Percentiles rank a stretch among this genome's conserved stretches.
These are phyloP conservation scores for Cladosporium oxysporum DNA, from an alignment of 2,329 filamentous ascomycete species.

Conservation along the genomic window DNA sequence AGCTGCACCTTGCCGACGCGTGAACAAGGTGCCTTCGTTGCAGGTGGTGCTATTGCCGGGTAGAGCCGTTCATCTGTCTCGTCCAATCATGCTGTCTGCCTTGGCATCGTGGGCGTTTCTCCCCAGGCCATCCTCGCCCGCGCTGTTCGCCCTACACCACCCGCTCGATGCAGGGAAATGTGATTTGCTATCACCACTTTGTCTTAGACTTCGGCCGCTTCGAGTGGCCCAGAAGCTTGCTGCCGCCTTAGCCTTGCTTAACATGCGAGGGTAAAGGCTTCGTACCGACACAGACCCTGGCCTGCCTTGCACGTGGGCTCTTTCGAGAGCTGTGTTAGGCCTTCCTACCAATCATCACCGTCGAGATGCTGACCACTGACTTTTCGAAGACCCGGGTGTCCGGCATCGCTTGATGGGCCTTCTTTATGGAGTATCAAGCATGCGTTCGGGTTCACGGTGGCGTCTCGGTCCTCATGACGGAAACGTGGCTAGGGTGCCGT, in stretches of 20 bases:
- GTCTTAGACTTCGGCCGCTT: background rate
- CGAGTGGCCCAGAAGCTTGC: background rate
- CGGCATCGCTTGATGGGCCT: background rate
- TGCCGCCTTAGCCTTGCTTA: slow-evolving; percentile 19
- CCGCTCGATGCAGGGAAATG: background rate
- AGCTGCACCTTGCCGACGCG: background rate
- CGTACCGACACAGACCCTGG: background rate
- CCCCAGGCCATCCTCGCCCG: slow-evolving; percentile 1
- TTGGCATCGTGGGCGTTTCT: slow-evolving; percentile 1
- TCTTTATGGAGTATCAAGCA: background rate
- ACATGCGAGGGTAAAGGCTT: slow-evolving; percentile 12
- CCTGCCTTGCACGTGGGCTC: slow-evolving; percentile 11
- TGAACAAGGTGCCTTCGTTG: background rate
- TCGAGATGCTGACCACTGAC: background rate
- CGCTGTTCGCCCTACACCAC: background rate
- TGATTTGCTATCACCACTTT: background rate
- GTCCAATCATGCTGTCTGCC: slow-evolving; percentile 7
- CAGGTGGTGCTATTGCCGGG: slow-evolving; percentile 5
- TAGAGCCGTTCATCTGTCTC: background rate
- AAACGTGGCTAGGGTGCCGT: background rate
- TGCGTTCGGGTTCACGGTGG: slow-evolving; percentile 1
- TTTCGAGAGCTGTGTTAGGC: background rate
- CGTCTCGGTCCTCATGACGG: background rate
- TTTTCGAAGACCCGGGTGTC: slow-evolving; percentile 3
- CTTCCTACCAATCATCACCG: background rate